phyloP scores from a whole-genome alignment of 1,284 basidiomycete genomes.

The Phlebopus sp. region DNA sequence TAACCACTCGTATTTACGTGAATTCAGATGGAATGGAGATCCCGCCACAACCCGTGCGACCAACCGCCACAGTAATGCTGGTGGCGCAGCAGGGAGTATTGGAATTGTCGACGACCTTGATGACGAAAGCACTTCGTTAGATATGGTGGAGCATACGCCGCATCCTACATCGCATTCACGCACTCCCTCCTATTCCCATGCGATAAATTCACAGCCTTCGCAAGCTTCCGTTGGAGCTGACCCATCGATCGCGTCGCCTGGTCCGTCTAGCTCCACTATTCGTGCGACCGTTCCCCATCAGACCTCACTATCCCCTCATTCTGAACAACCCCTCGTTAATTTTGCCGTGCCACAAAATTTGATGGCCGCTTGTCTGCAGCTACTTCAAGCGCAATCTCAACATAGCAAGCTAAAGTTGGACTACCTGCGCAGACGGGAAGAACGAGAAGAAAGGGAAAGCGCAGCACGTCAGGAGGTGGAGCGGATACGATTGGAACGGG shows the following conservation, averaged over 20 bases:
- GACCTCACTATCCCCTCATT: slow-evolving; percentile 19
- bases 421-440: slow-evolving; percentile 59
- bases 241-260: slow-evolving; percentile 16
- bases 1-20: background rate
- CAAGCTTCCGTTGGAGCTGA: slow-evolving; percentile 19
- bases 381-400: slow-evolving; percentile 55
- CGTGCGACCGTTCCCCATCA: slow-evolving; percentile 25
- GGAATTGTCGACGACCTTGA: slow-evolving; percentile 43
- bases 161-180: slow-evolving; percentile 25
- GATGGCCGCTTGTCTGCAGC: slow-evolving; percentile 54
- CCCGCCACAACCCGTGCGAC: slow-evolving; percentile 51
- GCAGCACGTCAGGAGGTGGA: slow-evolving; percentile 45
- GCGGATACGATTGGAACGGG: slow-evolving; percentile 45
- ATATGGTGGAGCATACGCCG: slow-evolving; percentile 35
- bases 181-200: slow-evolving; percentile 25
- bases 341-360: slow-evolving; percentile 56
- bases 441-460: slow-evolving; percentile 58
- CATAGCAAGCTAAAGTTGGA: slow-evolving; percentile 61
- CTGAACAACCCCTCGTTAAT: slow-evolving; percentile 41
- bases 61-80: slow-evolving; percentile 32
- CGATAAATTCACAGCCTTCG: slow-evolving; percentile 13
- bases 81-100: slow-evolving; percentile 24
- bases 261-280: slow-evolving; percentile 18
- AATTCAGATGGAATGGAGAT: slow-evolving; percentile 57
- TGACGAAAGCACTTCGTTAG: slow-evolving; percentile 47